Evolutionary conservation across 495 filamentous ascomycete genomes (phyloP), one percentile per base, ranked within the genome.

Genomic region (Amphirosellinia nigrospora): DNA sequence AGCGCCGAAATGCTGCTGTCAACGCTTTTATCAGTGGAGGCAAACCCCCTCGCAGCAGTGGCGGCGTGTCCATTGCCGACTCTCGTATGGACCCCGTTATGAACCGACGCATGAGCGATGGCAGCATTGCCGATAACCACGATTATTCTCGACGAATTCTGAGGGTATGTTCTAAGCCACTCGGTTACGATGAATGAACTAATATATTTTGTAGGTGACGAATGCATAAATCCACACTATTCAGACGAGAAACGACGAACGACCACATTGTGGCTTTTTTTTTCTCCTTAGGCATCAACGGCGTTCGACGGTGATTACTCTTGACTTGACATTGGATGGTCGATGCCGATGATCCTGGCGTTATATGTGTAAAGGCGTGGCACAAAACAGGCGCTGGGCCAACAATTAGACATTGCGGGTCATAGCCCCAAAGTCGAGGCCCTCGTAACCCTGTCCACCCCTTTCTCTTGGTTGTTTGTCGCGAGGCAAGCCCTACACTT

Each of bases 91-190:
- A 99, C 72, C 93, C 95, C 28, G 89, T 91, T 60, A 92, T 97
- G 90, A 89, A 96, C 72, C 86, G 94, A 76, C 89, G 96, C 79
- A 89, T 95, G 83, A 98, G 96, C 81, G 93, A 95, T 80, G 96
- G 95, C 73, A 98, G 95, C 82, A 98, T 99, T 77, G 95, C 94
- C 73, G 96, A 99, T 78, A 96, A 97, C 81, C 89, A 96, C 79
- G 96, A 98, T 80, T 99, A 98, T 82, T 98, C 96, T 68, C 88
- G 96, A 79, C 91, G 92, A 76, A 97, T 99, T 79, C 86, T 99
- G 77, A 93, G 96, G 89, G 96, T 96, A 83, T 67, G 86, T 81
- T 64, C 21, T 19, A 15, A n/a, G 4, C 50, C 67, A 21, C 23
- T 58, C 11, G 28, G 4, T 4, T 50, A 1, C 9, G 6, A 26